Percentiles rank a stretch among this genome's conserved stretches.
phyloP scores from a whole-genome alignment of 2,329 filamentous ascomycete species.

The Talaromyces rugulosus region DNA sequence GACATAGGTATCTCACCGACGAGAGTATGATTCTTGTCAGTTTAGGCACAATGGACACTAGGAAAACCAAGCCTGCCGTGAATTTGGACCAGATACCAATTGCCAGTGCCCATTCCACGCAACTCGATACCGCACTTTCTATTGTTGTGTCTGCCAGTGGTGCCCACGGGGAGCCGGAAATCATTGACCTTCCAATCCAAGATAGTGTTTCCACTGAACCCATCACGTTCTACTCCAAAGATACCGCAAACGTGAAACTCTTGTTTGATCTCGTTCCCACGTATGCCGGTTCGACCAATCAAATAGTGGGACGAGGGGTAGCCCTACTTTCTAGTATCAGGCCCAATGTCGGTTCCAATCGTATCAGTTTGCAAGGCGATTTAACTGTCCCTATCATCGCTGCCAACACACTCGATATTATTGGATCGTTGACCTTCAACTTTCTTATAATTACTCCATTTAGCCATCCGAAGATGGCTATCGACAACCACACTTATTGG shows the following conservation, averaged over 20 bases:
- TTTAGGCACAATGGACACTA: slow-evolving; percentile 89
- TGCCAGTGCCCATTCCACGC: slow-evolving; percentile 81
- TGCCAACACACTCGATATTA: slow-evolving; percentile 76
- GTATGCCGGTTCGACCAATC: slow-evolving; percentile 77
- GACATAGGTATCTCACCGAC: slow-evolving; percentile 87
- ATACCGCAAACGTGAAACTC: slow-evolving; percentile 77
- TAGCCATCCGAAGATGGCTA: slow-evolving; percentile 85
- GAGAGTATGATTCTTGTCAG: slow-evolving; percentile 89
- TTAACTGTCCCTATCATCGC: slow-evolving; percentile 87
- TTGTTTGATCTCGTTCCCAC: slow-evolving; percentile 95
- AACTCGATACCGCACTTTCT: slow-evolving; percentile 90
- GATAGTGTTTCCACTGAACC: slow-evolving; percentile 93
- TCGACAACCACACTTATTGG: slow-evolving; percentile 87
- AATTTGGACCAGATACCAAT: slow-evolving; percentile 84
- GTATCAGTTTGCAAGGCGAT: slow-evolving; percentile 90
- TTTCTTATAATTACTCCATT: slow-evolving; percentile 95
- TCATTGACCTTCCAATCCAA: slow-evolving; percentile 88
- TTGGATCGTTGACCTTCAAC: slow-evolving; percentile 94
- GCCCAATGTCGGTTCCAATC: slow-evolving; percentile 73
- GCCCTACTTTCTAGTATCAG: slow-evolving; percentile 84
- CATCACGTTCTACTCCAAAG: slow-evolving; percentile 77
- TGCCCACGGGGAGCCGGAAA: slow-evolving; percentile 78
- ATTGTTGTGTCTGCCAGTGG: slow-evolving; percentile 83
- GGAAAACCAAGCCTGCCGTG: slow-evolving; percentile 75
- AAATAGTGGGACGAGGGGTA: slow-evolving; percentile 81